phyloP scores from a whole-genome alignment of 2,329 filamentous ascomycete species.

The Venturia aucupariae region DNA sequence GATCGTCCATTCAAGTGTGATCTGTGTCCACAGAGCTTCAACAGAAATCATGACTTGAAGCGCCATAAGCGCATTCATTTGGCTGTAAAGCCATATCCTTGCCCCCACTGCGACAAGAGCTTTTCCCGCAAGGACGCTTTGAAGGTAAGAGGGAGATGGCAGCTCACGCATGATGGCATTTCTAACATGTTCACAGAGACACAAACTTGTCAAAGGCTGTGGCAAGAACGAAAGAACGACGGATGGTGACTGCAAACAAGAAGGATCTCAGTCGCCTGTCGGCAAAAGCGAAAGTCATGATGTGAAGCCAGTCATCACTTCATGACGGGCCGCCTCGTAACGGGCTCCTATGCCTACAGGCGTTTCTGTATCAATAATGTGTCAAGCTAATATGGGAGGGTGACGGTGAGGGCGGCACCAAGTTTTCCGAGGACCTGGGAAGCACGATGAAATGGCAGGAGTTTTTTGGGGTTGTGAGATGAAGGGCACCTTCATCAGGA shows the following conservation, averaged over 20 bases:
- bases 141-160: constrained; percentile 54
- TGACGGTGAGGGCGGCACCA: neutral
- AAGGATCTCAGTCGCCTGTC: constrained; percentile 20
- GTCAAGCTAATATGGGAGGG: constrained; percentile 7
- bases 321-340: neutral
- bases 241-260: constrained; percentile 27
- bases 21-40: constrained; percentile 85
- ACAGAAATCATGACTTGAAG: constrained; percentile 92
- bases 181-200: constrained; percentile 39
- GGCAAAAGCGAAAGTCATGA: constrained; percentile 11
- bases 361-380: constrained; percentile 11
- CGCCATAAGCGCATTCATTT: constrained; percentile 92
- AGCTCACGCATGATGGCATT: neutral
- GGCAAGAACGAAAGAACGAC: constrained; percentile 40
- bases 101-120: constrained; percentile 84
- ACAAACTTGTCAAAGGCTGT: constrained; percentile 59
- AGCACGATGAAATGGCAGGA: constrained; percentile 2
- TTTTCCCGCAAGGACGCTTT: constrained; percentile 95
- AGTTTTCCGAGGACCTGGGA: neutral
- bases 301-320: constrained; percentile 6
- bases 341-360: neutral
- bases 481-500: neutral
- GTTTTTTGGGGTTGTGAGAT: neutral
- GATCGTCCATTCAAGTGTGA: constrained; percentile 95
- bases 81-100: constrained; percentile 92